Conservation (phyloP, 768 basidiomycete species). For the Pleurotus eryngii region DNA sequence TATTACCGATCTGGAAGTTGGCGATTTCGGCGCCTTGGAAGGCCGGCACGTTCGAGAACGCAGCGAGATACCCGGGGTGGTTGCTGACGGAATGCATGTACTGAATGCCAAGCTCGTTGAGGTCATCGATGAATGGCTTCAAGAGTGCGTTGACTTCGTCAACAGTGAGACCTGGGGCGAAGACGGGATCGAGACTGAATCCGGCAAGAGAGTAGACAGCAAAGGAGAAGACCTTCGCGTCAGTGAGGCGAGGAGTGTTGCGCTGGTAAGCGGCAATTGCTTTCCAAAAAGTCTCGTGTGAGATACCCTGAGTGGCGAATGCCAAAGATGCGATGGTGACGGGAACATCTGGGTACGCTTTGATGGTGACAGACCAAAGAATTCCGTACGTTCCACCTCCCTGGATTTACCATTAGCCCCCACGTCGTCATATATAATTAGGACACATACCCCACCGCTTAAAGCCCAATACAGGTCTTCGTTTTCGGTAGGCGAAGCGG, state of each 20-base stretch:
- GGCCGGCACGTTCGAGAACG: neutral
- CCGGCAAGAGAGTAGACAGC: constrained; percentile 7
- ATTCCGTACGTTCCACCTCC: constrained; percentile 14
- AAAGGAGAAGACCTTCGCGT: constrained; percentile 4
- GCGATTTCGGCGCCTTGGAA: constrained; percentile 1
- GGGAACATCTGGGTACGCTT: constrained; percentile 8
- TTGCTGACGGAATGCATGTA: constrained; percentile 3
- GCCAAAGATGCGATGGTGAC: constrained; percentile 9
- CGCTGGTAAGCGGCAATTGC: constrained; percentile 10
- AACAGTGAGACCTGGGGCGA: constrained; percentile 4
- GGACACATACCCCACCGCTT: constrained; percentile 20
- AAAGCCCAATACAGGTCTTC: constrained; percentile 39
- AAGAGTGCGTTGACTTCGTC: constrained; percentile 8
- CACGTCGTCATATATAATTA: neutral
- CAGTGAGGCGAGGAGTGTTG: constrained; percentile 9
- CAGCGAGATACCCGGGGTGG: constrained; percentile 8
- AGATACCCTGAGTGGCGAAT: constrained; percentile 10
- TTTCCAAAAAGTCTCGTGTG: constrained; percentile 9
- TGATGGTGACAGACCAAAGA: constrained; percentile 13
- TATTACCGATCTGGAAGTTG: constrained; percentile 3
- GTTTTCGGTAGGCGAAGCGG: constrained; percentile 29
- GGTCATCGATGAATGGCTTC: constrained; percentile 9
- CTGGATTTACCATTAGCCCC: neutral
- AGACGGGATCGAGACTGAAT: constrained; percentile 9
- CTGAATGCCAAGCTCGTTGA: constrained; percentile 9